phyloP scores from a whole-genome alignment of 495 filamentous ascomycete genomes.

The Penicillium nucicola region DNA sequence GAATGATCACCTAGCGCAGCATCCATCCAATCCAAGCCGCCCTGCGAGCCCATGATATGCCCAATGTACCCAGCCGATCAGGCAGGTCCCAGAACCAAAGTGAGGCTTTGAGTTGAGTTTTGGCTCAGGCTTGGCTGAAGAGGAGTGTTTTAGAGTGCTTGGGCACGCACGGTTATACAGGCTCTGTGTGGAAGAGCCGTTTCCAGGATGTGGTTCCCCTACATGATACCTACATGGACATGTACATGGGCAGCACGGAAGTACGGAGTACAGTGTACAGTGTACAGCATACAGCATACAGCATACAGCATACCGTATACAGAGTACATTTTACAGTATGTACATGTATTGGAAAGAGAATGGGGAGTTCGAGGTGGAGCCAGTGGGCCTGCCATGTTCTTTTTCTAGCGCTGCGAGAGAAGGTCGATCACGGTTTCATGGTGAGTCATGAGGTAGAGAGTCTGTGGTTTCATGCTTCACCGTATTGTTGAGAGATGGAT shows the following conservation, averaged over 20 bases:
- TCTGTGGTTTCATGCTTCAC: slow-evolving; percentile 7
- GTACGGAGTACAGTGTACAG: no score
- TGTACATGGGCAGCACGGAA: no score
- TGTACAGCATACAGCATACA: no score
- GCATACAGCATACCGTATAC: no score
- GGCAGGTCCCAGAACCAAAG: slow-evolving; percentile 17
- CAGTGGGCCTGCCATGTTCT: slow-evolving; percentile 4
- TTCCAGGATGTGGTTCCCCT: not conserved
- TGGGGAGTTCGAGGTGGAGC: not conserved
- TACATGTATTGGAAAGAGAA: not conserved
- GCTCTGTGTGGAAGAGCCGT: not conserved
- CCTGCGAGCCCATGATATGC: slow-evolving; percentile 3
- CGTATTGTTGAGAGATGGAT: not conserved
- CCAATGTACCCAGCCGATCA: slow-evolving; percentile 17
- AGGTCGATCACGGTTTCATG: slow-evolving; percentile 6
- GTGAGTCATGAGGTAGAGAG: slow-evolving; percentile 1
- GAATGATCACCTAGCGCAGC: not conserved
- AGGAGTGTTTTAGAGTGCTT: slow-evolving; percentile 12
- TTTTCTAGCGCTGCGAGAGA: slow-evolving; percentile 4
- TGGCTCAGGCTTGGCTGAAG: slow-evolving; percentile 3
- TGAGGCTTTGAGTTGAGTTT: slow-evolving; percentile 15
- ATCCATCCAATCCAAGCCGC: not conserved
- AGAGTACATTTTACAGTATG: no score
- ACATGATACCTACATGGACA: not conserved
- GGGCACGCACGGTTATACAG: slow-evolving; percentile 13